A percentile compares a stretch with the other conserved stretches of the same genome.
These are phyloP conservation scores for Vitis riparia DNA, from an alignment of 164 flowering plant species.

Conservation along the genomic window DNA sequence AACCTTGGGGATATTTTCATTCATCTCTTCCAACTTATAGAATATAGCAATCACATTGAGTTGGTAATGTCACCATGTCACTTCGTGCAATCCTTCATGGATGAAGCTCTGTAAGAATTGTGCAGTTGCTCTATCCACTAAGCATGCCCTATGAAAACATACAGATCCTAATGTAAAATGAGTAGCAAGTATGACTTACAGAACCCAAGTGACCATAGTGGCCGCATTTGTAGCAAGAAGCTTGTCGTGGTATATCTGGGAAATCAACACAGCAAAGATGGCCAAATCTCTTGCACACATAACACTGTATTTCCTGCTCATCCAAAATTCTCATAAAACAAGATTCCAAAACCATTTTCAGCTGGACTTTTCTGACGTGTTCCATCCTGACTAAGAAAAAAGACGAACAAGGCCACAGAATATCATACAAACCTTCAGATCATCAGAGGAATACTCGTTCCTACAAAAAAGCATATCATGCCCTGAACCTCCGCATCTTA, in stretches of 20 bases:
- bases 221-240: slow-evolving; percentile 33
- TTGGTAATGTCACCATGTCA: no score
- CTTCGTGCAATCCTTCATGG: slow-evolving; percentile 6
- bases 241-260: slow-evolving; percentile 9
- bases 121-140: neutral
- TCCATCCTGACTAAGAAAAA: neutral
- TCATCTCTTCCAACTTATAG: neutral
- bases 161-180: neutral
- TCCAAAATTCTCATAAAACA: neutral
- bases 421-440: slow-evolving; percentile 31
- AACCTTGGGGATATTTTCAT: no score
- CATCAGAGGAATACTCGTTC: slow-evolving; percentile 41
- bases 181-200: slow-evolving; percentile 10
- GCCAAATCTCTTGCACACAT: slow-evolving; percentile 35
- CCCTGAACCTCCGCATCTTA: slow-evolving; percentile 50
- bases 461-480: slow-evolving; percentile 60
- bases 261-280: slow-evolving; percentile 36
- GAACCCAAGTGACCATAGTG: slow-evolving; percentile 26
- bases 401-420: neutral
- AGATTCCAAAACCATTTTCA: neutral
- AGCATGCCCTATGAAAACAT: neutral
- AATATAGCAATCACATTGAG: neutral
- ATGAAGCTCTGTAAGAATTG: neutral
- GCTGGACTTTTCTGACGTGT: neutral
- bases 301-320: slow-evolving; percentile 34